Evolutionary conservation across 352 stramenopile genomes (phyloP).

Genomic region (Peronospora tabacina): DNA sequence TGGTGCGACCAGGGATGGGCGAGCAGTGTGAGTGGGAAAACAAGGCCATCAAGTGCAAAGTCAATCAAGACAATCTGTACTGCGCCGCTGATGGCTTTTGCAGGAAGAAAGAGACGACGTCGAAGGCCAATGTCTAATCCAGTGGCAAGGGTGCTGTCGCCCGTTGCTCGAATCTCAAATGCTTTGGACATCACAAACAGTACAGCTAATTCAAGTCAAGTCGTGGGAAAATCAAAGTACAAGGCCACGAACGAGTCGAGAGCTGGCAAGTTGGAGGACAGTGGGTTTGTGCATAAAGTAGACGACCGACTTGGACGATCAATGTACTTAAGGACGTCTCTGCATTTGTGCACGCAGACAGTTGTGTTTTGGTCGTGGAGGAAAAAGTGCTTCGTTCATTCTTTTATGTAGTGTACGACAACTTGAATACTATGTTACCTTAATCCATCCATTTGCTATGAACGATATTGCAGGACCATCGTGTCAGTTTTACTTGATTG

Average conservation of each 20-base stretch:
- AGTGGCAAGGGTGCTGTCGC: too few species aligned
- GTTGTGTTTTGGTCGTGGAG: neutral
- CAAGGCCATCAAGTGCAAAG: constrained; percentile 19
- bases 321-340: neutral
- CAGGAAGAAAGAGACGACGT: too few species aligned
- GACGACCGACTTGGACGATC: too few species aligned
- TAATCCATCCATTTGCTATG: neutral
- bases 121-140: too few species aligned
- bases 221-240: too few species aligned
- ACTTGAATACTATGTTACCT: neutral
- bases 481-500: neutral
- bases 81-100: too few species aligned
- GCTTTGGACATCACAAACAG: too few species aligned
- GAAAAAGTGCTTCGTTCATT: neutral
- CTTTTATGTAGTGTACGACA: neutral
- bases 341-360: neutral
- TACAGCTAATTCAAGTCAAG: neutral
- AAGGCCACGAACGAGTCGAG: too few species aligned
- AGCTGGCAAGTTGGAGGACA: too few species aligned
- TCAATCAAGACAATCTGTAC: too few species aligned
- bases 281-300: too few species aligned
- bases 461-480: neutral
- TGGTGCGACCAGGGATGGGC: constrained; percentile 10
- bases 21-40: constrained; percentile 29
- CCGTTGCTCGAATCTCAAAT: too few species aligned